Conservation (phyloP, 75 land plant genomes). For the Ceratopteris richardii region DNA sequence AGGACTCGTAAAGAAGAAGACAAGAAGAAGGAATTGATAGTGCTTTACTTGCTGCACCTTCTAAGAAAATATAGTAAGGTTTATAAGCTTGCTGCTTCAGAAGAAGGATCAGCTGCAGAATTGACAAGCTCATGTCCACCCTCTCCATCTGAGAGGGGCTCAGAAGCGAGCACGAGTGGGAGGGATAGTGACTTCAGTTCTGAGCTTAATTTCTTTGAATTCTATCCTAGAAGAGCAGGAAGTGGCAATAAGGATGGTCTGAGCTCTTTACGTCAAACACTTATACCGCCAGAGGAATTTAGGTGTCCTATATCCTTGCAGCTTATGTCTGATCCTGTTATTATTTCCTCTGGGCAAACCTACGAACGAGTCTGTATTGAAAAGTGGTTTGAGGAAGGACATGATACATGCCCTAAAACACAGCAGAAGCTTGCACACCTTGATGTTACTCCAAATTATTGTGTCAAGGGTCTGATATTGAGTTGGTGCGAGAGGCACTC, state of each 20-base stretch:
- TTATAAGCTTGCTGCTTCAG: conserved; percentile 13
- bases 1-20: conserved; percentile 39
- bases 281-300: conserved; percentile 67
- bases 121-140: conserved; percentile 9
- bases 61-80: conserved; percentile 44
- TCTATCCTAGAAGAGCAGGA: conserved; percentile 8
- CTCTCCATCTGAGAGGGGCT: conserved; percentile 11
- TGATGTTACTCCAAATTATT: conserved; percentile 57
- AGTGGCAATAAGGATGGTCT: conserved; percentile 10
- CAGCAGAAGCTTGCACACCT: conserved; percentile 42
- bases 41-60: conserved; percentile 44
- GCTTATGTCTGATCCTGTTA: conserved; percentile 89
- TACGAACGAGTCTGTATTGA: conserved; percentile 79
- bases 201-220: conserved; percentile 2
- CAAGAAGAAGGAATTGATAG: conserved; percentile 38
- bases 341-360: conserved; percentile 88
- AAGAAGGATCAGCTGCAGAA: conserved; percentile 5
- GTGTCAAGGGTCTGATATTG: conserved; percentile 56
- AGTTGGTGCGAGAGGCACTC: conserved; percentile 62
- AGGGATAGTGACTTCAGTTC: not conserved
- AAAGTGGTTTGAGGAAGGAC: conserved; percentile 81
- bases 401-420: conserved; percentile 77
- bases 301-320: conserved; percentile 72
- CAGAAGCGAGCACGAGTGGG: conserved; percentile 6
- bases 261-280: conserved; percentile 8